Base-by-base conservation (phyloP, 768 basidiomycete genomes). In the Mycena polygramma region DNA sequence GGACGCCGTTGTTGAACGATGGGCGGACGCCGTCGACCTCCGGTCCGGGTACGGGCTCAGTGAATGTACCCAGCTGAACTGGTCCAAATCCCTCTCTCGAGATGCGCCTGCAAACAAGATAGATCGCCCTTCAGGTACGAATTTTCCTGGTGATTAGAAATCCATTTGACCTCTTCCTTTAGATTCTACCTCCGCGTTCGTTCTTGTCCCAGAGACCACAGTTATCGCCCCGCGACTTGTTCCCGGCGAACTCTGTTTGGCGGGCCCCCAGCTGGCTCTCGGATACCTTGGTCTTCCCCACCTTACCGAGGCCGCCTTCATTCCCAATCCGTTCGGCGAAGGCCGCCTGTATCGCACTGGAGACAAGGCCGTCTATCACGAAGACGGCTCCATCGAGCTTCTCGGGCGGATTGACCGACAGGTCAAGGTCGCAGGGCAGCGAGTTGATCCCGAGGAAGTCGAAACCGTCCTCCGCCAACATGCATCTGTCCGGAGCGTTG, bases 361-460 rank as follows among this genome's bases (percentile, higher is more conserved):
- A 14, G 52, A 53, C 24, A 53, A 53, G 17, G 52, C 52, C 24
- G 30, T 53, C 11, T 53, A 53, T 24, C 52, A 53, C n/a, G 24
- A 53, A 13, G 52, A 53, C 24, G 26, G 52, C 13, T 53, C 52
- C 30, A 53, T 53, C 52, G 52, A 53, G 52, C 52, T 53, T 19
- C 52, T 53, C 24, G 52, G 52, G 13, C 52, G 52, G 24, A 53
- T 53, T 19, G 52, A 53, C 13, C 22, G 52, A 13, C 52, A 53
- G 15, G 52, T 35, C 52, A 53, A 53, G 52, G 52, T 53, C n/a
- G 22, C 52, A 8, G 52, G 52, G 30, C 52, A 53, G 52, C 52
- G 52, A 13, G 52, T 53, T 7, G 52, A 53, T 53, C 52, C 52
- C 52, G 52, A 53, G 30, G 52, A 53, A 53, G 52, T 53, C 52